phyloP scores from a whole-genome alignment of 108 stramenopile genomes.

The Aureococcus anophagefferens region DNA sequence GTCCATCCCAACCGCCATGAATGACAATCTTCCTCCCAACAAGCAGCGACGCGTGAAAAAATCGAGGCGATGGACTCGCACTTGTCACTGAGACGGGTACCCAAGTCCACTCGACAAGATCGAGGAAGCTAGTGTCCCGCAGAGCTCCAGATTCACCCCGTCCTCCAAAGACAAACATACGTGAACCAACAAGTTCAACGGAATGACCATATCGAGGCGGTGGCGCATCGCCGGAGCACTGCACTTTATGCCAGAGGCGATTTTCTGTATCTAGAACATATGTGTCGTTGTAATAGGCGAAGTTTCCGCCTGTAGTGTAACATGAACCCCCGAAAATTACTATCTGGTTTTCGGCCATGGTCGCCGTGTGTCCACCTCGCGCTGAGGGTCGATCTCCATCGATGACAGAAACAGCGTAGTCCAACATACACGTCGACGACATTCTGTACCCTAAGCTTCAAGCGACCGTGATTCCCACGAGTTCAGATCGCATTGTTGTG shows the following conservation, averaged over 20 bases:
- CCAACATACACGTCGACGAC: too few relatives aligned
- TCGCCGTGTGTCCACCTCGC: neutral
- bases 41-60: slow-evolving; percentile 37
- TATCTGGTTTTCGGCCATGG: neutral
- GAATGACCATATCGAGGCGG: neutral
- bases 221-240: neutral
- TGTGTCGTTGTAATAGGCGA: neutral
- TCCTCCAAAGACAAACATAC: slow-evolving; percentile 54
- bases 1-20: slow-evolving; percentile 58
- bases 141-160: slow-evolving; percentile 33
- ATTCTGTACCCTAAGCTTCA: too few relatives aligned
- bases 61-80: slow-evolving; percentile 33
- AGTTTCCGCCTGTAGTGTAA: neutral
- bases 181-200: neutral
- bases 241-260: neutral
- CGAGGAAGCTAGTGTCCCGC: slow-evolving; percentile 47
- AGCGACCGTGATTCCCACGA: too few relatives aligned
- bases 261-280: neutral
- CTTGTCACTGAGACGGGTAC: slow-evolving; percentile 35
- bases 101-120: slow-evolving; percentile 51
- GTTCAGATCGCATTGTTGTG: too few relatives aligned
- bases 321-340: neutral
- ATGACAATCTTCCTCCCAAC: slow-evolving; percentile 56
- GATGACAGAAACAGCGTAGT: too few relatives aligned
- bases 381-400: neutral